Base-by-base conservation (phyloP, 2,329 filamentous ascomycete genomes). In the Calonectria pteridis region DNA sequence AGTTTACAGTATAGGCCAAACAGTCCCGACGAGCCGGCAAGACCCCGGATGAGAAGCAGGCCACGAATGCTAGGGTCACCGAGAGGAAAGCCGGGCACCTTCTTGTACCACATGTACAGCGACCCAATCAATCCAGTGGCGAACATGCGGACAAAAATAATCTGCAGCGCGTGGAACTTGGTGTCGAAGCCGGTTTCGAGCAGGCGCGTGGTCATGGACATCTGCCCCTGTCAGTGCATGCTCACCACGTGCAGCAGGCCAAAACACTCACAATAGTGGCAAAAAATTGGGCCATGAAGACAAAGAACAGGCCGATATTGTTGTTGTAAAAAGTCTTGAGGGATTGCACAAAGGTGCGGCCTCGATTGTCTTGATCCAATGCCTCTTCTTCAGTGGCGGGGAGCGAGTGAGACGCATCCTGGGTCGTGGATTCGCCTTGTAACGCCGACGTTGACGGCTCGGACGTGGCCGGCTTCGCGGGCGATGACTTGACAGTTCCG, bases 21-120 rank as follows among this genome's bases (percentile, higher is more conserved):
- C 0, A 95, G 88, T 0, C 93, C 94, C 76, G 93, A 90, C 31
- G 85, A 84, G 9, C 94, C 94, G 50, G 88, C 89, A 1, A 92
- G 80, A 2, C 93, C 94, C 77, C 94, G 88, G 16, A 91, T 83
- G 1, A 94, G 83, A 0, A 96, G 85, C 10, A 96, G 85, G 55
- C 88, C 86, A 31, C 93, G 85, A 2, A 95, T 89, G 16, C 89
- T 89, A n/a, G 85, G 89, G 23, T 88, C 86, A 0, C 94, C 94
- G 1, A 95, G 84, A 0, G 94, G 94, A 67, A 93, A 93, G 76
- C 93, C 83, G 1, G 93, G 92, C 1, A 86, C 82, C 16, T 82
- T 81, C 67, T 84, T 84, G 33, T 82, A 82, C 84, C 84, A 85
- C 84, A 86, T 85, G 40, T 86, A 86, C 9, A 83, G 23, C 2